Base-by-base conservation (phyloP, 1,284 basidiomycete species). In the Porphyrellus sp. region DNA sequence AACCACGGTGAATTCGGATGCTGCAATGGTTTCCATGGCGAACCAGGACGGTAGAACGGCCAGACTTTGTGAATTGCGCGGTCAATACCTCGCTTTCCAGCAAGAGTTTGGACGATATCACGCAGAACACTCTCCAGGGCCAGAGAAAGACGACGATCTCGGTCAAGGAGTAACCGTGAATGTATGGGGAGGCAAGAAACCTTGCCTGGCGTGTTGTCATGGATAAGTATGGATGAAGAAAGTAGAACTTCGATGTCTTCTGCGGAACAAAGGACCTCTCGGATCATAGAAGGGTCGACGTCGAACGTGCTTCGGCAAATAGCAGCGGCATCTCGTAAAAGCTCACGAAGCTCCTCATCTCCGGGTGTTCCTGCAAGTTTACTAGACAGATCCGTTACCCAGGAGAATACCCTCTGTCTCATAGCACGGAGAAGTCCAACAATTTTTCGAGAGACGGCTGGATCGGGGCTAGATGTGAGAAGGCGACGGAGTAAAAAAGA, bases 1-100 rank as follows among this genome's bases (percentile, higher is more conserved):
- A 76, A 11, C 78, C 77, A 81, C 15, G 69, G 69, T 18, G 69
- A 61, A 51, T 71, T 66, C 8, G 65, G 62, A 8, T 13, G 3
- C 2, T 46, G 34, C 28, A 70, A 40, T 6, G 46, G 46, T 9
- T 9, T 24, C 78, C 78, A 79, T 16, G 39, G 53, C 2, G 57
- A 57, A 31, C 64, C 63, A 4, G 57, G 51, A 3, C 53, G 54
- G 56, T 75, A 78, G 7, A 39, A 60, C 0, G 65, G 51, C 77
- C 78, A 80, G 34, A 74, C 51, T 1, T 44, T 44, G 4, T 21
- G 1, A 11, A 80, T 48, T 0, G 78, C 73, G 12, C 51, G 24
- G 45, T 78, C 64, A 6, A 77, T 52, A 4, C 68, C 73, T 4
- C 24, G 28, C 13, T 52, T 30, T 25, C 51, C 39, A 1, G 18